These are phyloP conservation scores for Aureobasidium lini DNA, from an alignment of 2,329 filamentous ascomycete species.

Conservation along the genomic window DNA sequence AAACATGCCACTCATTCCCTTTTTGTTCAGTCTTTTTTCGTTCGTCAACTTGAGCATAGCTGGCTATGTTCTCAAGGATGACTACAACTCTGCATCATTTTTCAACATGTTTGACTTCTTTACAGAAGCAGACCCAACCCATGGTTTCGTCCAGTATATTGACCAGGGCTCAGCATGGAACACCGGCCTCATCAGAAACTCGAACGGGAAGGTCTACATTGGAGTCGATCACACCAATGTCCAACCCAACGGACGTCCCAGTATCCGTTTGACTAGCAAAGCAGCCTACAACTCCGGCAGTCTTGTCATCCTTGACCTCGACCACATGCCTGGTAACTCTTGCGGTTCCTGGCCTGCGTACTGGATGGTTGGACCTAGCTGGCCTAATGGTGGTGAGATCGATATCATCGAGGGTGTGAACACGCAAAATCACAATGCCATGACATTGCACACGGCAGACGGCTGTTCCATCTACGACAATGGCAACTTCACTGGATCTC, in stretches of 20 bases:
- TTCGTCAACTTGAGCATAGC: constrained; percentile 22
- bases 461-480: constrained; percentile 27
- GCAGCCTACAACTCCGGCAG: constrained; percentile 53
- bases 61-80: constrained; percentile 20
- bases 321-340: constrained; percentile 62
- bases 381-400: constrained; percentile 32
- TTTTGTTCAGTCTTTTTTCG: constrained; percentile 35
- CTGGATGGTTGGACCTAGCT: constrained; percentile 54
- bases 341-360: constrained; percentile 69
- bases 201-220: constrained; percentile 23
- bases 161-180: constrained; percentile 24
- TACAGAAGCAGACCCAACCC: constrained; percentile 31
- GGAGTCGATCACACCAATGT: constrained; percentile 32
- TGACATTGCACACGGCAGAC: constrained; percentile 30
- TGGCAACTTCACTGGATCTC: constrained; percentile 67
- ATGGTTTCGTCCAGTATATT: constrained; percentile 29
- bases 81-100: constrained; percentile 18
- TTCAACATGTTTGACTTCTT: constrained; percentile 21
- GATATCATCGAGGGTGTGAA: constrained; percentile 36
- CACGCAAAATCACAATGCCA: constrained; percentile 25
- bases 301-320: constrained; percentile 63
- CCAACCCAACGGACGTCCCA: constrained; percentile 53
- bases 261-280: constrained; percentile 63
- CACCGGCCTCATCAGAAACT: constrained; percentile 21
- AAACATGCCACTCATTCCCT: constrained; percentile 15